Base-by-base conservation (phyloP, 176 grass and related monocot genomes). In the Oryza meyeriana region DNA sequence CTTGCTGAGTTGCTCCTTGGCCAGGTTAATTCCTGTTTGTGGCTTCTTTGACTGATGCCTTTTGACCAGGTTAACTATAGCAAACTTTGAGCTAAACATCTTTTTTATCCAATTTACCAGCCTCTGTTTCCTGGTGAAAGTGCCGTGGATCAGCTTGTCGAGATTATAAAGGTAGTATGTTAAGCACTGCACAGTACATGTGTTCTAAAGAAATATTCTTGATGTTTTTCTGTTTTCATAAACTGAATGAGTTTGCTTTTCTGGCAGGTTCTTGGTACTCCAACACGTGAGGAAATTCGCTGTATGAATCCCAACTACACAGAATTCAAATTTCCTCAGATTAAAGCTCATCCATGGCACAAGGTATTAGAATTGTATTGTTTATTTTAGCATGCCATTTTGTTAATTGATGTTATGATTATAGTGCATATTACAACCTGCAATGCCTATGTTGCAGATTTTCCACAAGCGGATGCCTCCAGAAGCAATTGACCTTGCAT, bases 1-100 rank as follows among this genome's bases (percentile, higher is more conserved):
- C 88, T 98, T 79, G 95, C 95, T 44, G 95, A 98, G 66, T 74
- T 98, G 72, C 92, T 98, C 63, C 95, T 98, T 81, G 92, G 95
- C 40, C 95, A 94, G 90, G 95, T 98, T 78, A 82, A 61, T 61
- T 85, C 38, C 4, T 76, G 12, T 85, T 39, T 22, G 28, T 27
- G 33, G 29, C 28, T 76, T 83, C 4, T 72, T 47, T 29, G 29
- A 22, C 22, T 24, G 62, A 64, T 89, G 8, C 18, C 18, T 16
- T 47, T 65, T 74, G 25, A 70, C 40, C n/a, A 30, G 57, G 30
- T 52, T n/a, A 29, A 48, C 20, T 72, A 55, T 78, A 63, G n/a
- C 39, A 70, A 85, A 85, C 40, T 32, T 69, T 64, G 24, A 79
- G 75, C 52, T 61, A 76, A 80, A 41, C 26, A 73, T 71, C 59